Percentiles rank a stretch among this genome's conserved stretches.
These are phyloP conservation scores for Vitis hybrid DNA, from an alignment of 177 flowering plant genomes.

Conservation along the genomic window DNA sequence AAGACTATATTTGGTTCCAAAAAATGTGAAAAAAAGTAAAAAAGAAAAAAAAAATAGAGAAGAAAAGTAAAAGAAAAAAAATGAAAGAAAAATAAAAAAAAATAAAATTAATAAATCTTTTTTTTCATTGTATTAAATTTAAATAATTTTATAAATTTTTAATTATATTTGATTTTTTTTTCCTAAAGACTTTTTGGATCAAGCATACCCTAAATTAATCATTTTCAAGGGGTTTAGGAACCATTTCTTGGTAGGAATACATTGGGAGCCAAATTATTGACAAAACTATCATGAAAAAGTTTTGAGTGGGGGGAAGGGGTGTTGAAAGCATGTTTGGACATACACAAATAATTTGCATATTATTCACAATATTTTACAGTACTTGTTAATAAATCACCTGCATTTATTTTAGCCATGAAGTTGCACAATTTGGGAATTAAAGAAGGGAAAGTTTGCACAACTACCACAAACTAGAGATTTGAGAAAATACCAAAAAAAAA, in stretches of 20 bases:
- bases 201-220: too few relatives aligned
- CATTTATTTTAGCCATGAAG: not conserved
- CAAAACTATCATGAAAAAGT: not conserved
- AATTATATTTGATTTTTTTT: too few relatives aligned
- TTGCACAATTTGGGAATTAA: not conserved
- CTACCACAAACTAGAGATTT: not conserved
- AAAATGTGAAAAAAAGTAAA: too few relatives aligned
- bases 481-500: not conserved
- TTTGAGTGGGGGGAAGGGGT: not conserved
- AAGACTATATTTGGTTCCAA: too few relatives aligned
- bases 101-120: too few relatives aligned
- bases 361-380: too few relatives aligned
- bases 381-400: not conserved
- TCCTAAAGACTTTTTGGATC: too few relatives aligned
- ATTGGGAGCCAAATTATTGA: not conserved
- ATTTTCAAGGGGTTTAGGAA: not conserved
- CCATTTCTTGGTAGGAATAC: not conserved
- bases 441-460: not conserved
- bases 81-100: too few relatives aligned
- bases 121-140: too few relatives aligned
- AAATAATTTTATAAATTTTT: too few relatives aligned
- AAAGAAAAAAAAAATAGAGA: too few relatives aligned
- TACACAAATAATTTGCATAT: not conserved
- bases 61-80: too few relatives aligned
- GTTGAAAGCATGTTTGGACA: not conserved